Evolutionary conservation across 2,329 filamentous ascomycete genomes (phyloP).

Genomic region (Chrysoporthe puriensis): DNA sequence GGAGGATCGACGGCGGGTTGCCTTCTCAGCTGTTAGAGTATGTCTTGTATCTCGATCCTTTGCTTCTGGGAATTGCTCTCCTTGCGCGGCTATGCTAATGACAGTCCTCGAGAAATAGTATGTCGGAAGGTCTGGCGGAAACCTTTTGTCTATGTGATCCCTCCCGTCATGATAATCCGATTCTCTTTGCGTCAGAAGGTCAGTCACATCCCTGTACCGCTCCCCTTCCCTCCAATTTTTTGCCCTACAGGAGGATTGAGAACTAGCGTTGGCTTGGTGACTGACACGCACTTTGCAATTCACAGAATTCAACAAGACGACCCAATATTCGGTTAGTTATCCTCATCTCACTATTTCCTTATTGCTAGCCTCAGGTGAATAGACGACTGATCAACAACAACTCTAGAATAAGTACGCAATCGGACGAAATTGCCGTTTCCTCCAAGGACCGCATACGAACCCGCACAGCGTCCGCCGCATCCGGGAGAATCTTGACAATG

Average conservation of each 20-base stretch:
- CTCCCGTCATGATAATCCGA: slow-evolving; percentile 72
- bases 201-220: slow-evolving; percentile 7
- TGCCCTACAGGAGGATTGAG: neutral
- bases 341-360: neutral
- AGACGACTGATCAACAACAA: neutral
- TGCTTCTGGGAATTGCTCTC: neutral
- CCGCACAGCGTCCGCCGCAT: slow-evolving; percentile 64
- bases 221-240: neutral
- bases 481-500: slow-evolving; percentile 60
- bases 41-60: neutral
- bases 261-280: neutral
- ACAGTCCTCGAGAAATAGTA: slow-evolving; percentile 30
- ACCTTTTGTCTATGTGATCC: slow-evolving; percentile 79
- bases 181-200: slow-evolving; percentile 78
- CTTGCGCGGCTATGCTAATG: neutral
- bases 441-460: slow-evolving; percentile 75
- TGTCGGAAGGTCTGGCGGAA: slow-evolving; percentile 74
- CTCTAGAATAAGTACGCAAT: slow-evolving; percentile 71
- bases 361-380: neutral
- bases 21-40: slow-evolving; percentile 63
- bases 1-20: slow-evolving; percentile 68
- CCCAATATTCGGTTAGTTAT: slow-evolving; percentile 19
- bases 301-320: slow-evolving; percentile 53
- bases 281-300: neutral
- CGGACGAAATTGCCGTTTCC: slow-evolving; percentile 76